These are phyloP conservation scores for Tetramitus jugosus DNA, from an alignment of 208 protist genomes.

Conservation along the genomic window DNA sequence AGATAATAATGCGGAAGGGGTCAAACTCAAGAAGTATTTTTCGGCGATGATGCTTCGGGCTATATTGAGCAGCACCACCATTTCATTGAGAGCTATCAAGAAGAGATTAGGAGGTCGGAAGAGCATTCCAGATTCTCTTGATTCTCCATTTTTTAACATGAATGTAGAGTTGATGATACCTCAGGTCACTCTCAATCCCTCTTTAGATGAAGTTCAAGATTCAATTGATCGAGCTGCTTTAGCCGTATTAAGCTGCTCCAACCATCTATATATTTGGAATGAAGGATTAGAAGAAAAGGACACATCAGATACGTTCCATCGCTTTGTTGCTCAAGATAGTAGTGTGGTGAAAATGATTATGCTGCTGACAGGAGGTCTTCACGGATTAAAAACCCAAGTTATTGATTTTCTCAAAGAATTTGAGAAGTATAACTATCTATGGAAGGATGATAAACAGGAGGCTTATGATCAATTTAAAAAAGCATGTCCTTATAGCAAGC, in stretches of 20 bases:
- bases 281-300: conserved; percentile 50
- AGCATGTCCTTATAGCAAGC: conserved; percentile 37
- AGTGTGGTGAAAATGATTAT: conserved; percentile 85
- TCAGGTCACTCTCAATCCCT: conserved; percentile 77
- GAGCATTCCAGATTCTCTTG: no score
- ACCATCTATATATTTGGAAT: conserved; percentile 70
- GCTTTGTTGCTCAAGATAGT: conserved; percentile 81
- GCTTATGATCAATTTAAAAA: conserved; percentile 76
- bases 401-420: conserved; percentile 79
- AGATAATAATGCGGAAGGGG: conserved; percentile 18
- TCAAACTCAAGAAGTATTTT: conserved; percentile 69
- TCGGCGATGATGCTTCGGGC: conserved; percentile 78
- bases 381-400: conserved; percentile 81
- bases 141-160: conserved; percentile 87
- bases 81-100: conserved; percentile 76
- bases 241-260: conserved; percentile 74
- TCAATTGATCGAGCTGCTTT: conserved; percentile 84
- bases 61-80: conserved; percentile 73
- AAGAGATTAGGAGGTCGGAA: conserved; percentile 66
- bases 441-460: conserved; percentile 81
- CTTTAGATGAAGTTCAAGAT: conserved; percentile 82
- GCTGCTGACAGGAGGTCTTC: conserved; percentile 76
- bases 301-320: conserved; percentile 74
- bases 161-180: conserved; percentile 82
- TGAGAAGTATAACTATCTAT: conserved; percentile 81